Base-by-base conservation (phyloP, 2,329 filamentous ascomycete genomes). In the Fusarium pseudograminearum region DNA sequence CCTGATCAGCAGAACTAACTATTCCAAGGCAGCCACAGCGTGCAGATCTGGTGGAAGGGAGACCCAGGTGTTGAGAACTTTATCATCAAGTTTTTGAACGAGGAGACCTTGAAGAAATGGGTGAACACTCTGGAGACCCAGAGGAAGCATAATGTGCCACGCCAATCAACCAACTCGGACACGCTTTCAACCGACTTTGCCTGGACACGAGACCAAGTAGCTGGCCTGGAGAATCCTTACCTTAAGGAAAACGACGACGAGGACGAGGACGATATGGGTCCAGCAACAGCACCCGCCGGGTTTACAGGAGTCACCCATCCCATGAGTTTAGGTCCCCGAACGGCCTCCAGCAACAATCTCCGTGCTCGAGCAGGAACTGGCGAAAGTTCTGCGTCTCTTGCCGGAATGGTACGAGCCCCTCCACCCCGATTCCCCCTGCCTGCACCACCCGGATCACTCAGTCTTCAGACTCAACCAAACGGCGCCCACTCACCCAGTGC, bases 31-130 rank as follows among this genome's bases (percentile, higher is more conserved):
- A 95, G 93, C 14, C 97, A 98, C 78, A 95, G 93, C 4, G 93
- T 98, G 65, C 95, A 98, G 77, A 98, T 99, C 58, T 98, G 94
- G 86, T 99, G 96, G 96, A 98, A 96, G 81, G 95, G 95, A 34
- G 95, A 98, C 70, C 93, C 94, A 0, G 93, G 93, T 6, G 93
- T 98, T 33, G 95, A 99, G 78, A 97, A 97, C 76, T 98, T 99
- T 79, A 90, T 95, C 74, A 97, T 99, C 77, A 93, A 93, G 72
- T 98, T 98, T 79, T 87, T 89, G 52, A 96, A 95, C 65, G 96
- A 99, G 78, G 94, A 97, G 72, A 89, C 86, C 16, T 94, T 98
- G 90, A 94, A 91, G 80, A 97, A 95, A 77, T 99, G 96, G 96
- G 91, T 92, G 30, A 84, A 84, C 11, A 90, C 93, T 41, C 89